Evolutionary conservation across 257 asterid genomes (phyloP), one percentile per base, ranked within the genome.

Genomic region (Apocynum venetum): DNA sequence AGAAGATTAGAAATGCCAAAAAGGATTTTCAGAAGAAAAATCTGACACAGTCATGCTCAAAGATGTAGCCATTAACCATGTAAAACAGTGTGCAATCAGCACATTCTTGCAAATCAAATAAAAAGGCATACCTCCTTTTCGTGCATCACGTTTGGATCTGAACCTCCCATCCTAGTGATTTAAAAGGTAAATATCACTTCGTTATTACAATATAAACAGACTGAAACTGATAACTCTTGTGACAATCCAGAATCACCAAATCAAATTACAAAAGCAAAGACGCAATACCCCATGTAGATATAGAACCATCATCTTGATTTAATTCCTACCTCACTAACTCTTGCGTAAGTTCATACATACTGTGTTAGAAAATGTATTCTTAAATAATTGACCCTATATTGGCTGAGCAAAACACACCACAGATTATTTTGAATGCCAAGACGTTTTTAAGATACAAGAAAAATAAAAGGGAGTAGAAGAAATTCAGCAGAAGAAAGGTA

Each of bases 61-160:
- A 8, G 55, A 47, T 11, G 14, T 20, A 71, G 56, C 17, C 17
- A 47, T 46, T 25, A 36, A 46, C 59, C 20, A 31, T n/a, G 10
- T 72, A 38, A 52, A 49, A 36, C 17, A 52, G 17, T 7, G 31
- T 17, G 14, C n/a, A 20, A 48, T 49, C 20, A 52, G 40, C 69
- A 70, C 25, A 71, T 49, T 4, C 71, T 49, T 8, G 52, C 13
- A 81, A 56, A 57, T n/a, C 31, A 57, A 83, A 77, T 71, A n/a
- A 73, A 85, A 69, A 72, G 67, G 40, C 88, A 52, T 91, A 95
- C 99, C 99, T 91, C 97, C 97, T 91, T 93, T 95, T 60, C 98
- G 88, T n/a, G 98, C 92, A 85, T 95, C 99, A 53, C 98, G 95
- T 88, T 93, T 95, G 74, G 98, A 93, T 88, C 97, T 89, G 91